Conservation (phyloP, 1,284 basidiomycete genomes). For the Heliocybe sulcata region DNA sequence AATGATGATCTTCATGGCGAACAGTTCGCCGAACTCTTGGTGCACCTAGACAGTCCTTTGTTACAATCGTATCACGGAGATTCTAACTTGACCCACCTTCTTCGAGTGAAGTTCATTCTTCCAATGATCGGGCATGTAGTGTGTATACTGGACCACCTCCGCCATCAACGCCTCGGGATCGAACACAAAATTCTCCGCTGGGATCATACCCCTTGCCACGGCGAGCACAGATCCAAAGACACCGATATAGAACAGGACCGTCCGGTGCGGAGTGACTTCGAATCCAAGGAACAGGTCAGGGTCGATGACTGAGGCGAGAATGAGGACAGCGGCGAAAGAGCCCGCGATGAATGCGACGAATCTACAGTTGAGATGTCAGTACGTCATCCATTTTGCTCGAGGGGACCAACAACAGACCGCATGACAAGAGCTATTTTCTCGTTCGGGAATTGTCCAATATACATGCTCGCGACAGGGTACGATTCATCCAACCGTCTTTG, state of each 20-base stretch:
- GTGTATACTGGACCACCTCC: constrained; percentile 89
- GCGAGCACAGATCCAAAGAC: constrained; percentile 87
- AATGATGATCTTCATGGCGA: constrained; percentile 82
- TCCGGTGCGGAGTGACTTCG: constrained; percentile 90
- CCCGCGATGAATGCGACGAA: constrained; percentile 96
- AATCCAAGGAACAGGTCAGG: constrained; percentile 91
- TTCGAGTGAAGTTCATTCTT: constrained; percentile 85
- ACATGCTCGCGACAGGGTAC: constrained; percentile 87
- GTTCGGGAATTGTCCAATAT: constrained; percentile 97
- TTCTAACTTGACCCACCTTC: constrained; percentile 39
- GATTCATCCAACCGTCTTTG: constrained; percentile 80
- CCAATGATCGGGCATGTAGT: constrained; percentile 94
- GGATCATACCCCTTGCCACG: constrained; percentile 90
- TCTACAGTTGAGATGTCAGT: constrained; percentile 29
- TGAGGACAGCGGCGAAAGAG: constrained; percentile 91
- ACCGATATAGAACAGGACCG: constrained; percentile 88
- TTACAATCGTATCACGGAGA: constrained; percentile 3
- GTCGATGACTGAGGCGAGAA: constrained; percentile 87
- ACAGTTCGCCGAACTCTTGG: constrained; percentile 82
- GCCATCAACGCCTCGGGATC: constrained; percentile 90
- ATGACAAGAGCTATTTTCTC: constrained; percentile 86
- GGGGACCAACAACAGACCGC: constrained; percentile 48
- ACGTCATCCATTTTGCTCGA: not conserved
- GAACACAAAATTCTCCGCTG: constrained; percentile 88
- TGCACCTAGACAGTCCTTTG: constrained; percentile 53